Evolutionary conservation across 192 early-diverging fungal genomes (phyloP).

Genomic region (Coemansia sp.): DNA sequence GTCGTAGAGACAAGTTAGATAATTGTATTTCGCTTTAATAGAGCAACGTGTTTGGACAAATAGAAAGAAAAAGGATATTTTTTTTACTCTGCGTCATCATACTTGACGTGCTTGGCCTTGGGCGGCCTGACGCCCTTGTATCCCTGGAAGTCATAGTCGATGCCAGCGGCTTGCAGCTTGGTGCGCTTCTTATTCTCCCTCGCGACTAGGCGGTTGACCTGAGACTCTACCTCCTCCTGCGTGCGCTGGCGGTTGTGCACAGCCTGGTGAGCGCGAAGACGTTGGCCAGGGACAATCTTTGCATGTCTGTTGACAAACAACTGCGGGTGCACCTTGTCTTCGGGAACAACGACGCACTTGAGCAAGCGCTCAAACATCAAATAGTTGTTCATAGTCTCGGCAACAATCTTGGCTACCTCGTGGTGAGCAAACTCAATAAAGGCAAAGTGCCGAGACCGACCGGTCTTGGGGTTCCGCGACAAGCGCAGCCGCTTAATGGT

Average conservation of each 20-base stretch:
- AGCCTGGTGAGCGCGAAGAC: slow-evolving; percentile 51
- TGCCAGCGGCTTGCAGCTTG: slow-evolving; percentile 68
- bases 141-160: slow-evolving; percentile 90
- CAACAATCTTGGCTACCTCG: slow-evolving; percentile 88
- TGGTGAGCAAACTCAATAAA: slow-evolving; percentile 87
- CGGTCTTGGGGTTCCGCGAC: slow-evolving; percentile 92
- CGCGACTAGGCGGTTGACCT: slow-evolving; percentile 57
- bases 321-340: slow-evolving; percentile 73
- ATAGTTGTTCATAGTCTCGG: slow-evolving; percentile 98
- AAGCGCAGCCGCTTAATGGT: slow-evolving; percentile 74
- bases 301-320: slow-evolving; percentile 72
- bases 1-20: slow-evolving; percentile 19
- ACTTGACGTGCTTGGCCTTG: slow-evolving; percentile 53
- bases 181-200: slow-evolving; percentile 66
- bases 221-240: slow-evolving; percentile 45
- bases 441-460: slow-evolving; percentile 88
- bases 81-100: slow-evolving; percentile 5
- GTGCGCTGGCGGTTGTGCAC: slow-evolving; percentile 67
- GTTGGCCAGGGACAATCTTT: background rate
- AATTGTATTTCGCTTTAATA: background rate
- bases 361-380: slow-evolving; percentile 78
- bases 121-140: slow-evolving; percentile 53
- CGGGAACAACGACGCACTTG: slow-evolving; percentile 73
- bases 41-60: background rate
- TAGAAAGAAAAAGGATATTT: background rate